Percentiles rank a stretch among this genome's conserved stretches.
These are phyloP conservation scores for Rutstroemia sp. DNA, from an alignment of 2,329 filamentous ascomycete species.

Conservation along the genomic window DNA sequence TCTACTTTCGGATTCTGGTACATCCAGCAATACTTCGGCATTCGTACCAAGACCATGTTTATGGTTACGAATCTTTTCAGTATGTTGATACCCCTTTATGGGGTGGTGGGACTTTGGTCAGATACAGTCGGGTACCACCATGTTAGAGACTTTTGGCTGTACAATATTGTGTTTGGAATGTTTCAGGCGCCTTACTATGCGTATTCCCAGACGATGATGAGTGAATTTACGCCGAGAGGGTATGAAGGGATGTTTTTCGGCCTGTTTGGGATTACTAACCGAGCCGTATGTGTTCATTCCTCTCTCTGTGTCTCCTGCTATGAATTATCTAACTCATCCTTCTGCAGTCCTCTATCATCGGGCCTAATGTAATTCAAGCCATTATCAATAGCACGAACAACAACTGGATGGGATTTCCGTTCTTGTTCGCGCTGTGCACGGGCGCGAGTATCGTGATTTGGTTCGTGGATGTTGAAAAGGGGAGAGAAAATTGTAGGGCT, in stretches of 20 bases:
- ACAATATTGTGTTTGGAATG: slow-evolving; percentile 35
- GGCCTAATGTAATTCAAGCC: slow-evolving; percentile 36
- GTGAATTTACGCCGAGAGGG: slow-evolving; percentile 35
- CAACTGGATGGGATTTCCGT: slow-evolving; percentile 38
- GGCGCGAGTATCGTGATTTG: slow-evolving; percentile 33
- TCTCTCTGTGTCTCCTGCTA: neutral
- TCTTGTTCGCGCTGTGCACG: slow-evolving; percentile 33
- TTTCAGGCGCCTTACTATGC: slow-evolving; percentile 37
- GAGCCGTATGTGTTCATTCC: slow-evolving; percentile 29
- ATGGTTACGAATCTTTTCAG: slow-evolving; percentile 35
- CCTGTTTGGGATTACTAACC: slow-evolving; percentile 37
- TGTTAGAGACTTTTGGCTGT: slow-evolving; percentile 34
- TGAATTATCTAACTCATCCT: neutral
- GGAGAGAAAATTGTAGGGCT: slow-evolving; percentile 31
- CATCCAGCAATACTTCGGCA: slow-evolving; percentile 34
- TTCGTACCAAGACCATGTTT: slow-evolving; percentile 36
- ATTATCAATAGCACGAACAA: slow-evolving; percentile 36
- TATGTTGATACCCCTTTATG: slow-evolving; percentile 35
- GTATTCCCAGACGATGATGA: slow-evolving; percentile 38
- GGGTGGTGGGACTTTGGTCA: slow-evolving; percentile 35
- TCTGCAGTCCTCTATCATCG: slow-evolving; percentile 35
- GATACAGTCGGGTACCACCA: slow-evolving; percentile 34
- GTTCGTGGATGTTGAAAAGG: slow-evolving; percentile 35
- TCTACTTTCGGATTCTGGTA: slow-evolving; percentile 37
- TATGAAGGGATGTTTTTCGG: slow-evolving; percentile 39